Evolutionary conservation across 1,284 basidiomycete genomes (phyloP).

Genomic region (Calocybe gambosa): DNA sequence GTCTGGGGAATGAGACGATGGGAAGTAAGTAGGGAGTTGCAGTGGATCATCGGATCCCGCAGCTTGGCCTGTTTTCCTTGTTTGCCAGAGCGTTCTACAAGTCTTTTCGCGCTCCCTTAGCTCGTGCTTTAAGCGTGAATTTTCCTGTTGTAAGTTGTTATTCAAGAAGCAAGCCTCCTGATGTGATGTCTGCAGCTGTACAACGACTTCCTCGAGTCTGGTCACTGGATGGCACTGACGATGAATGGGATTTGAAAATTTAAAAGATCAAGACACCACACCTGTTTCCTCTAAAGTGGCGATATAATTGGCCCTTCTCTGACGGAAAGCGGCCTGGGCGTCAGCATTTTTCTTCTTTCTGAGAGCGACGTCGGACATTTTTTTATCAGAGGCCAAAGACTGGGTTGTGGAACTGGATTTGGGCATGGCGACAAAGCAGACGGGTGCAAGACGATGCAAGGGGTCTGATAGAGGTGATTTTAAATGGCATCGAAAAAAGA

Average conservation of each 20-base stretch:
- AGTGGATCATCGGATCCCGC: conserved; percentile 54
- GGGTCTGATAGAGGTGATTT: conserved; percentile 30
- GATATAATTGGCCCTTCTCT: conserved; percentile 76
- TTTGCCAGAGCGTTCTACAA: conserved; percentile 58
- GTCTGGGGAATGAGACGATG: conserved; percentile 23
- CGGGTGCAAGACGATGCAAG: conserved; percentile 25
- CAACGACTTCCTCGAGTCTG: conserved; percentile 72
- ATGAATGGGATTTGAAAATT: conserved; percentile 14
- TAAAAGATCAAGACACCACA: conserved; percentile 26
- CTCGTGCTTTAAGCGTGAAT: conserved; percentile 54
- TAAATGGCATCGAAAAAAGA: conserved; percentile 56
- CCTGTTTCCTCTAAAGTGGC: conserved; percentile 84
- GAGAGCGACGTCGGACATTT: conserved; percentile 55
- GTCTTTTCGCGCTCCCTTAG: conserved; percentile 65
- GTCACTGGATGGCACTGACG: conserved; percentile 44
- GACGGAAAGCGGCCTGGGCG: conserved; percentile 67
- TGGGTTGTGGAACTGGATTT: conserved; percentile 32
- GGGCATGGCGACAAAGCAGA: conserved; percentile 35
- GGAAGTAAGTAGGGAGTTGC: conserved; percentile 41
- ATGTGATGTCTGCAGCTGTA: conserved; percentile 76
- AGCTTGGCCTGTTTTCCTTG: conserved; percentile 48
- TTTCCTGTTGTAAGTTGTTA: conserved; percentile 56
- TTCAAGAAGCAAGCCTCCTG: conserved; percentile 57
- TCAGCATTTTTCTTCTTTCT: conserved; percentile 84
- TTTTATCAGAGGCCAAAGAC: conserved; percentile 32